Conservation (phyloP, 352 stramenopile genomes). For the Phytophthora boehmeriae region DNA sequence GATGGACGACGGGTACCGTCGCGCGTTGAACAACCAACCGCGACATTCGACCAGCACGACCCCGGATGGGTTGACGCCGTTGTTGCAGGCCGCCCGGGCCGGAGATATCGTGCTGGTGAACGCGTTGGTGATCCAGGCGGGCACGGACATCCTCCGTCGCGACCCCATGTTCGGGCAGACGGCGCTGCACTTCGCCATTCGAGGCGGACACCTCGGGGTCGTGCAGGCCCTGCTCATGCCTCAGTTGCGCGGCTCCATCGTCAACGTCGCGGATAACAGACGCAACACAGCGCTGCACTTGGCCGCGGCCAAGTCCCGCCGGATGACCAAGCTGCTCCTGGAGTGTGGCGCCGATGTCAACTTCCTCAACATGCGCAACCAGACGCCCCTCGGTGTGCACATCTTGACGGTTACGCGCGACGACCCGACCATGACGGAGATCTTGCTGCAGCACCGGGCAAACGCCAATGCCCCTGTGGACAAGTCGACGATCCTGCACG, state of each 20-base stretch:
- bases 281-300: constrained; percentile 69
- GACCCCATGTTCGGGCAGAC: constrained; percentile 74
- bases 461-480: constrained; percentile 64
- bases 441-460: constrained; percentile 58
- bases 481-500: constrained; percentile 68
- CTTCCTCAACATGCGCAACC: constrained; percentile 72
- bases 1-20: constrained; percentile 73
- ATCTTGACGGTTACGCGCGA: constrained; percentile 62
- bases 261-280: constrained; percentile 72
- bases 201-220: constrained; percentile 63
- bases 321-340: constrained; percentile 66
- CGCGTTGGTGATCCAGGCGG: constrained; percentile 68
- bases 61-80: constrained; percentile 67
- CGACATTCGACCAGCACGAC: constrained; percentile 19
- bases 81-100: constrained; percentile 63
- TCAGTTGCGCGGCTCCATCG: constrained; percentile 63
- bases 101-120: constrained; percentile 75
- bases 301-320: constrained; percentile 64
- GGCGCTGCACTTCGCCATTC: constrained; percentile 73
- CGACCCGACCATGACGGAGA: constrained; percentile 65
- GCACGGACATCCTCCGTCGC: constrained; percentile 69
- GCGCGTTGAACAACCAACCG: constrained; percentile 38
- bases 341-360: constrained; percentile 64
- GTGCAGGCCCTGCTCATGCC: constrained; percentile 74
- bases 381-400: constrained; percentile 69